Conservation (phyloP, 164 flowering plant genomes). For the Amborella trichopoda region DNA sequence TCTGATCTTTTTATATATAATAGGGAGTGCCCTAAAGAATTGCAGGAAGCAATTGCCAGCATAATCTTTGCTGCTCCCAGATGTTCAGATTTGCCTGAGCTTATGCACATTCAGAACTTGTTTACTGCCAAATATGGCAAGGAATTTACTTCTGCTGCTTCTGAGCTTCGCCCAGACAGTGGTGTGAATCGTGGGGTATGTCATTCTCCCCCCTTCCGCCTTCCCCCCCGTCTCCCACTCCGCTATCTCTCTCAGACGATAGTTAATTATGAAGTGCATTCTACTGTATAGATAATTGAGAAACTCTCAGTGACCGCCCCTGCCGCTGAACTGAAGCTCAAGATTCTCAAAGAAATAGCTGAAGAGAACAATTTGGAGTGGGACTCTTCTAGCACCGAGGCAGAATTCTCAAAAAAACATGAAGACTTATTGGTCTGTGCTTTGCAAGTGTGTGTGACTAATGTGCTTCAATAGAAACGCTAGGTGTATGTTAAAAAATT, state of each 20-base stretch:
- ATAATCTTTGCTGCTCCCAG: constrained; percentile 94
- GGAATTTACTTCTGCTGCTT: constrained; percentile 66
- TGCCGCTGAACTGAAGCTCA: constrained; percentile 46
- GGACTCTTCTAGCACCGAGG: constrained; percentile 80
- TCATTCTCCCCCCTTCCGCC: constrained; percentile 1
- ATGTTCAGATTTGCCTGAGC: constrained; percentile 93
- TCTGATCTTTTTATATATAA: too few species aligned
- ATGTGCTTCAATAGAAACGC: too few species aligned
- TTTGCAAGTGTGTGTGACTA: too few species aligned
- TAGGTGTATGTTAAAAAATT: too few species aligned
- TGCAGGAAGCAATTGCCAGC: constrained; percentile 90
- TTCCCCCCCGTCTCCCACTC: too few species aligned
- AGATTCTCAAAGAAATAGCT: constrained; percentile 65
- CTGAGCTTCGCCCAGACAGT: constrained; percentile 92
- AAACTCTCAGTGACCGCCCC: constrained; percentile 83
- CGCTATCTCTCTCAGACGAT: too few species aligned
- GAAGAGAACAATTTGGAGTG: constrained; percentile 52
- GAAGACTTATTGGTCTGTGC: constrained; percentile 77
- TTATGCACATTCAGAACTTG: constrained; percentile 53
- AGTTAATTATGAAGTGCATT: constrained; percentile 6
- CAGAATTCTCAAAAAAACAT: constrained; percentile 59
- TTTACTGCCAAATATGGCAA: constrained; percentile 86
- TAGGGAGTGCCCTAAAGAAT: constrained; percentile 87
- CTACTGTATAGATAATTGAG: constrained; percentile 60
- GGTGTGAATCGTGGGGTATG: constrained; percentile 82